Evolutionary conservation across 2,329 filamentous ascomycete species (phyloP), one percentile per base, ranked within the genome.

Genomic region (Fonsecaea nubica): DNA sequence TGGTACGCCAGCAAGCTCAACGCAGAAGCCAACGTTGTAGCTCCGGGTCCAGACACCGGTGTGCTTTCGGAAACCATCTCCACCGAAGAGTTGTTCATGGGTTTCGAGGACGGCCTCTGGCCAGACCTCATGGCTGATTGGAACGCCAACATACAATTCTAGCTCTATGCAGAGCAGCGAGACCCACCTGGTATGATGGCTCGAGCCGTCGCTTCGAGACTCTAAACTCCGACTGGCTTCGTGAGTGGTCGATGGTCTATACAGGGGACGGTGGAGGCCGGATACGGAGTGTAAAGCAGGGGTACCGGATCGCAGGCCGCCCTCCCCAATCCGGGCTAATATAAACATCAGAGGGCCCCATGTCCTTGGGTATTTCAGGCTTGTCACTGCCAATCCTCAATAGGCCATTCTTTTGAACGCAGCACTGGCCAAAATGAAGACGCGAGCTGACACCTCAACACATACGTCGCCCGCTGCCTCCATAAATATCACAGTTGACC

Each of bases 1-100:
- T 71, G 67, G 69, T 71, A 69, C 53, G 59, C 69, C 21, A 50
- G 48, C 40, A 69, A 69, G 55, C 54, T 71, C 52, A 61, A 62
- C 32, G 58, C 62, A 56, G 69, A 71, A 56, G 30, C 38, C 40
- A 54, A 33, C 48, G 9, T 12, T 10, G 5, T 21, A 25, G 21
- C 45, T 30, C 4, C 45, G 25, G 21, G 45, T 12, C 18, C 25
- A 5, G 45, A 50, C n/a, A 50, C 7, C 25, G 4, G 45, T 25
- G 45, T 21, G 8, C 45, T 50, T 50, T 21, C 45, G 7, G 45
- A 30, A n/a, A 57, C 55, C 38, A 15, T 56, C 30, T 18, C 40
- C n/a, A 36, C 52, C n/a, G 58, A 62, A 25, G 38, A 25, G n/a
- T 61, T 67, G 33, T 59, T 63, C 25, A 55, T 56, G 30, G 53